A percentile compares a stretch with the other conserved stretches of the same genome.
These are phyloP conservation scores for Centrapalus pauciflorus DNA, from an alignment of 129 eudicot genomes.

Conservation along the genomic window DNA sequence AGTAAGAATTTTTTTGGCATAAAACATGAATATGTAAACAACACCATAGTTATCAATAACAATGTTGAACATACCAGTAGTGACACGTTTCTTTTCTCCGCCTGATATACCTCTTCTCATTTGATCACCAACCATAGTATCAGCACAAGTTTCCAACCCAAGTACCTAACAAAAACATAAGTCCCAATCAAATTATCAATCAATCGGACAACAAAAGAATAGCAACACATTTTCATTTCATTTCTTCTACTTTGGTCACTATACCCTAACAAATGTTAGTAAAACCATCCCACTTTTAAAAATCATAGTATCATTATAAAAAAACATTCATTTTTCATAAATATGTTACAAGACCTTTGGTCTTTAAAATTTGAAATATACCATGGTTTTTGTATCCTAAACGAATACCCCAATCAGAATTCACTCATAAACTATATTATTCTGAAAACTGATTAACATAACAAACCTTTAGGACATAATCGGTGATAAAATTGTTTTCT, in stretches of 20 bases:
- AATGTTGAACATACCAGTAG: constrained; percentile 32
- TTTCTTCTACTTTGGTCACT: no score
- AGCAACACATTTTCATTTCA: no score
- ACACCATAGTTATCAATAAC: background rate
- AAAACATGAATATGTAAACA: background rate
- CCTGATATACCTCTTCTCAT: constrained; percentile 64
- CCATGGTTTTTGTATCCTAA: no score
- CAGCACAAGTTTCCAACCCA: constrained; percentile 54
- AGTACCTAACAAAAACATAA: constrained; percentile 31
- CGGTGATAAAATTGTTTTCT: constrained; percentile 30
- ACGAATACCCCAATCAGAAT: background rate
- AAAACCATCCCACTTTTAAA: no score
- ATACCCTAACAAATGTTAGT: no score
- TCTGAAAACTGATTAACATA: background rate
- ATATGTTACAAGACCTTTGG: no score
- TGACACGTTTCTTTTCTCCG: constrained; percentile 57
- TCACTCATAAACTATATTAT: background rate
- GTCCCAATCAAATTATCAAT: background rate
- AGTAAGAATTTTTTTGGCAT: background rate
- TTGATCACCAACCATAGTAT: constrained; percentile 51
- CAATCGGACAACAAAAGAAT: no score
- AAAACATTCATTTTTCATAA: no score
- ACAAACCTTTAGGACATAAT: constrained; percentile 49
- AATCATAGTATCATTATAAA: no score
- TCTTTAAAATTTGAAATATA: no score